phyloP scores from a whole-genome alignment of 257 asterid species.

The Przewalskia tangutica region DNA sequence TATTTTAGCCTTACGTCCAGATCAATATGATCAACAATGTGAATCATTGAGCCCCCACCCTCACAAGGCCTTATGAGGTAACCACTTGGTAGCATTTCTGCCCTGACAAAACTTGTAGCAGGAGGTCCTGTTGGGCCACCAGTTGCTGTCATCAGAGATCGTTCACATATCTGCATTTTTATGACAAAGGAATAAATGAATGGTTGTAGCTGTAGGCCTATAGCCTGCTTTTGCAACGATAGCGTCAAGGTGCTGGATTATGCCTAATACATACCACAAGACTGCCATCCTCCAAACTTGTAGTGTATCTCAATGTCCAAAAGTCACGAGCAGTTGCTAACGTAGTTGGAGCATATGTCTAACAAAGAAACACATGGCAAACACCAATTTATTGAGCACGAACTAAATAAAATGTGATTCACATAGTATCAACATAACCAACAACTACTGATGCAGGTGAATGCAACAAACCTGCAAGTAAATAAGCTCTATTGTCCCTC shows the following conservation, averaged over 20 bases:
- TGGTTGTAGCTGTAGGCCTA: not conserved
- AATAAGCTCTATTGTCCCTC: slow-evolving; percentile 83
- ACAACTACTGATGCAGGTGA: not conserved
- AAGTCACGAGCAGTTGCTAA: slow-evolving; percentile 93
- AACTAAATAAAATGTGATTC: not conserved
- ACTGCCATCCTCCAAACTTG: slow-evolving; percentile 85
- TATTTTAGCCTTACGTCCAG: slow-evolving; percentile 41
- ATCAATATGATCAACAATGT: slow-evolving; percentile 87
- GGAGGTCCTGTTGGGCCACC: slow-evolving; percentile 92
- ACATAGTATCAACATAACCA: not conserved
- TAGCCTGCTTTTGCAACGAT: too few relatives aligned
- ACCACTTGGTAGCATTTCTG: slow-evolving; percentile 90
- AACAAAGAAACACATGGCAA: not conserved
- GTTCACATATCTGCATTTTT: slow-evolving; percentile 70
- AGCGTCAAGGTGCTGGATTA: not conserved
- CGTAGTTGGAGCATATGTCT: slow-evolving; percentile 93
- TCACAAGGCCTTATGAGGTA: slow-evolving; percentile 86
- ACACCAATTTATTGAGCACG: not conserved
- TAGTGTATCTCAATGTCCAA: slow-evolving; percentile 79
- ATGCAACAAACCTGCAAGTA: slow-evolving; percentile 63
- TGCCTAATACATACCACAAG: slow-evolving; percentile 54
- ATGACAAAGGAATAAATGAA: not conserved
- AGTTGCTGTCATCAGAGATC: slow-evolving; percentile 62
- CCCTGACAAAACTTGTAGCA: slow-evolving; percentile 65
- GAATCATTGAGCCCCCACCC: slow-evolving; percentile 92